phyloP scores from a whole-genome alignment of 306 rosid genomes.

The Echinosophora koreensis region DNA sequence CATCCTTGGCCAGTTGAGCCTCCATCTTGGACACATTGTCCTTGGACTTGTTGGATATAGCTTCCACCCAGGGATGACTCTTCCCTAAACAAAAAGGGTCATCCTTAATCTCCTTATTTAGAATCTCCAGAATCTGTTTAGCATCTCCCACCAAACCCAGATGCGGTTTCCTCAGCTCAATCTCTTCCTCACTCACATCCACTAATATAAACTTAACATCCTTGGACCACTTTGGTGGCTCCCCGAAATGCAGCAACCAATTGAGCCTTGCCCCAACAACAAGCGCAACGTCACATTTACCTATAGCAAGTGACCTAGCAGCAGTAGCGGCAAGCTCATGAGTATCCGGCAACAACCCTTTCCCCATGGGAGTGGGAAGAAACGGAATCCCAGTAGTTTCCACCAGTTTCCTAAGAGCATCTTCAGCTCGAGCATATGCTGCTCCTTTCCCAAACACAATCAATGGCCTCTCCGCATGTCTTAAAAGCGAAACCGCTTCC shows the following conservation, averaged over 20 bases:
- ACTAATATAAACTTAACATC: conserved; percentile 87
- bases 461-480: conserved; percentile 78
- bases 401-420: conserved; percentile 64
- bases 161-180: conserved; percentile 78
- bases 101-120: conserved; percentile 84
- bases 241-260: conserved; percentile 94
- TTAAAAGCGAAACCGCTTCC: conserved; percentile 64
- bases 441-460: conserved; percentile 96
- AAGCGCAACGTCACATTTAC: conserved; percentile 90
- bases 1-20: conserved; percentile 71
- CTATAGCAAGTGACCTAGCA: conserved; percentile 87
- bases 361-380: conserved; percentile 97
- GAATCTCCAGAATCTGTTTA: conserved; percentile 60
- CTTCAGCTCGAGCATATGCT: conserved; percentile 83
- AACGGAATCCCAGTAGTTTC: conserved; percentile 87
- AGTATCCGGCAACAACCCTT: conserved; percentile 82
- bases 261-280: conserved; percentile 90
- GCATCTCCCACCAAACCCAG: conserved; percentile 95
- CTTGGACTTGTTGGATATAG: conserved; percentile 67
- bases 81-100: conserved; percentile 88
- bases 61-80: conserved; percentile 82
- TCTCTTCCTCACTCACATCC: conserved; percentile 76
- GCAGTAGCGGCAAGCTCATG: conserved; percentile 91
- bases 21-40: conserved; percentile 85
- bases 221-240: conserved; percentile 90